A percentile compares a stretch with the other conserved stretches of the same genome.
These are phyloP conservation scores for Phylloporus arenicola DNA, from an alignment of 768 basidiomycete genomes.

Conservation along the genomic window DNA sequence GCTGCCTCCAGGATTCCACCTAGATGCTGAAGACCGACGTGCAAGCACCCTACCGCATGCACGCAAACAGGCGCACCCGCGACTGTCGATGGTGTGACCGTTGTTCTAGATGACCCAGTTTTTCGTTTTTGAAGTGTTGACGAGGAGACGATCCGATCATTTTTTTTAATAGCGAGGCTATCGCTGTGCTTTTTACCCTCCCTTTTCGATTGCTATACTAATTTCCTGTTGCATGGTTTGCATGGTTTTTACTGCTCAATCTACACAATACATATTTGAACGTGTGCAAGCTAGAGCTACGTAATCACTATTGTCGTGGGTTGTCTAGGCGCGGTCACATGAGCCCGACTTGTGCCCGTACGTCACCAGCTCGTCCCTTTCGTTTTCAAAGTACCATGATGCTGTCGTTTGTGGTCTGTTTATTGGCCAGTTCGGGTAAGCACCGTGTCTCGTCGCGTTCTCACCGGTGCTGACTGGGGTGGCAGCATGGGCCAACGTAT, in stretches of 20 bases:
- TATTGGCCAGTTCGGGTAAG: conserved; percentile 6
- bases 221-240: conserved; percentile 20
- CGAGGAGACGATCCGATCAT: neutral
- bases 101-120: conserved; percentile 5
- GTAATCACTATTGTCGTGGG: neutral
- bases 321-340: too few relatives aligned
- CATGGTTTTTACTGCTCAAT: conserved; percentile 22
- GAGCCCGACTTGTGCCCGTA: neutral
- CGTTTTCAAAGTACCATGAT: neutral
- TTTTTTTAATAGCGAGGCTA: conserved; percentile 6
- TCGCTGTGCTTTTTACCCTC: conserved; percentile 1
- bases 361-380: too few relatives aligned
- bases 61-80: conserved; percentile 22
- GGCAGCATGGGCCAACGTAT: conserved; percentile 16
- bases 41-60: conserved; percentile 24
- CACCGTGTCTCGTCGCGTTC: neutral
- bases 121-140: neutral
- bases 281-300: neutral
- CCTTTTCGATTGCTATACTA: conserved; percentile 9
- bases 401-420: neutral
- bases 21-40: conserved; percentile 14
- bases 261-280: conserved; percentile 21
- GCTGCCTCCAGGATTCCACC: conserved; percentile 31
- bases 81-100: conserved; percentile 23
- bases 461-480: neutral